Evolutionary conservation across 2,329 filamentous ascomycete genomes (phyloP).

Genomic region (Elsinoe batatas): DNA sequence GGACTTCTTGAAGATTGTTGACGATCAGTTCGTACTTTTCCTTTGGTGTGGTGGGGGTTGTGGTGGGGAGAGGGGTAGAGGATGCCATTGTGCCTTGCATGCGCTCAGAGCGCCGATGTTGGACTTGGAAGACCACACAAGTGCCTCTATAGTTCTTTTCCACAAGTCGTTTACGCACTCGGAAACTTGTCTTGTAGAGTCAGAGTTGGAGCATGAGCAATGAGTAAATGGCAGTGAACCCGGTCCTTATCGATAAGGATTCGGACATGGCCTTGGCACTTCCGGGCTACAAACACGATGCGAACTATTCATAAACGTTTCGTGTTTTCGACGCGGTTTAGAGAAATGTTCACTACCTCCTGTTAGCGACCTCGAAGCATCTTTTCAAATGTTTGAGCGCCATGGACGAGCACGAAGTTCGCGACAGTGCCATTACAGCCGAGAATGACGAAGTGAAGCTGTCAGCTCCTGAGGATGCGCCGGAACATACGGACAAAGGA

Average conservation of each 20-base stretch:
- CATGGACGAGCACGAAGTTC: conserved; percentile 8
- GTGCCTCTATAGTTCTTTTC: too few relatives aligned
- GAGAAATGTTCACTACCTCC: background rate
- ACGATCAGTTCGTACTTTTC: conserved; percentile 67
- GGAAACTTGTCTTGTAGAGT: conserved; percentile 11
- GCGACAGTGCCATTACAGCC: background rate
- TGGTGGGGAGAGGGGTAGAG: background rate
- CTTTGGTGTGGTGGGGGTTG: conserved; percentile 25
- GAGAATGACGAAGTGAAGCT: conserved; percentile 4
- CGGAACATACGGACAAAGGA: background rate
- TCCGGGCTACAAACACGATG: background rate
- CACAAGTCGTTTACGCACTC: too few relatives aligned
- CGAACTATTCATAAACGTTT: background rate
- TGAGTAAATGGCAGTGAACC: conserved; percentile 6
- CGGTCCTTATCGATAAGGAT: conserved; percentile 8
- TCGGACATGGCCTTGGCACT: conserved; percentile 1
- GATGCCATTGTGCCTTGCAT: conserved; percentile 17
- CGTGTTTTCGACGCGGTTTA: background rate
- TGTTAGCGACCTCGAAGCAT: background rate
- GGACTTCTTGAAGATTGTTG: conserved; percentile 69
- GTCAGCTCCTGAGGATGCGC: conserved; percentile 3
- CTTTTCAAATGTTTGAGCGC: background rate
- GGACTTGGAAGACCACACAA: background rate
- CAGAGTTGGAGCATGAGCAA: background rate
- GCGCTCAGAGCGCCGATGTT: background rate